phyloP scores from a whole-genome alignment of 805 yeast species.

The Metschnikowia corniflorae region DNA sequence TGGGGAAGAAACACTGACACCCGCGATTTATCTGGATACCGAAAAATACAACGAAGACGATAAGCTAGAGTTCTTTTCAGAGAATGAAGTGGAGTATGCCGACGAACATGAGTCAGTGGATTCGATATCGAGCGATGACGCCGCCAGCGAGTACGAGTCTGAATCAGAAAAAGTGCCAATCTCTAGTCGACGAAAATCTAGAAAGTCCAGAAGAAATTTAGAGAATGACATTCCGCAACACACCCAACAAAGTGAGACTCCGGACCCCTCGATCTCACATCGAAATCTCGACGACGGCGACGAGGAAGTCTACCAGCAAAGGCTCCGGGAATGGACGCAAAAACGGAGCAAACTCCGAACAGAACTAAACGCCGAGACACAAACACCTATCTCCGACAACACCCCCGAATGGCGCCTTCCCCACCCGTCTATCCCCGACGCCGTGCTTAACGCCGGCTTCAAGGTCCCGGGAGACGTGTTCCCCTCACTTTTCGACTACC shows the following conservation, averaged over 20 bases:
- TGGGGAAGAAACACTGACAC: not conserved
- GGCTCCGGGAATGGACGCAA: conserved; percentile 59
- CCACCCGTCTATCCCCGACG: conserved; percentile 76
- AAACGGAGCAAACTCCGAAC: conserved; percentile 46
- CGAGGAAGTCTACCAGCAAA: conserved; percentile 54
- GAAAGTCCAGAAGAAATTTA: too few relatives aligned
- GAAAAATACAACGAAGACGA: not conserved
- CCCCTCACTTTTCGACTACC: conserved; percentile 85
- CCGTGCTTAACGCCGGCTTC: conserved; percentile 65
- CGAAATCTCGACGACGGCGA: conserved; percentile 77
- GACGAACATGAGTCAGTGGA: too few relatives aligned
- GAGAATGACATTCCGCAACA: conserved; percentile 11
- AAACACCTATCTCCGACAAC: not conserved
- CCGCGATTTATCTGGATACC: too few relatives aligned
- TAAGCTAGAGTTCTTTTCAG: too few relatives aligned
- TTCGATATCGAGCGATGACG: too few relatives aligned
- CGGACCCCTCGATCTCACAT: not conserved
- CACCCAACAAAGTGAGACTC: too few relatives aligned
- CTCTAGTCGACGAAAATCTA: too few relatives aligned
- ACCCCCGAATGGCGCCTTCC: conserved; percentile 31
- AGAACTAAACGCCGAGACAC: conserved; percentile 19
- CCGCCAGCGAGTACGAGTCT: not conserved
- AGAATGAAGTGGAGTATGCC: too few relatives aligned
- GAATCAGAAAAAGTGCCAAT: too few relatives aligned
- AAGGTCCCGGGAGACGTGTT: conserved; percentile 88